Evolutionary conservation across 805 yeast genomes (phyloP).

Genomic region (Ogataea populi-albae): DNA sequence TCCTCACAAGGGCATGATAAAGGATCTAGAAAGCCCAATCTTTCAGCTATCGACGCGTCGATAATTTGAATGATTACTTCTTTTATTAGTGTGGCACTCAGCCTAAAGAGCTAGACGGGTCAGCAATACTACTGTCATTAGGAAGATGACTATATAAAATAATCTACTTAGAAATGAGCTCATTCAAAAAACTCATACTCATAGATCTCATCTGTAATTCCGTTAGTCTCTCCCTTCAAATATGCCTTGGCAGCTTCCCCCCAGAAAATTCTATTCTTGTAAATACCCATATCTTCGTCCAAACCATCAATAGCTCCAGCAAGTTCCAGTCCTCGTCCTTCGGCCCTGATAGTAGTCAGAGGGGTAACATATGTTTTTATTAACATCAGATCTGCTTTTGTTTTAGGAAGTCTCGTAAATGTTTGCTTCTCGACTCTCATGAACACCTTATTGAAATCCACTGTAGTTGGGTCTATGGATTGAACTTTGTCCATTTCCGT

Average conservation of each 20-base stretch:
- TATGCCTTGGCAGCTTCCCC: slow-evolving; percentile 58
- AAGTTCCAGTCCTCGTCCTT: slow-evolving; percentile 45
- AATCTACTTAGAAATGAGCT: too few species aligned
- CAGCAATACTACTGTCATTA: too few species aligned
- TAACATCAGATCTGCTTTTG: slow-evolving; percentile 47
- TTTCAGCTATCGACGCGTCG: too few species aligned
- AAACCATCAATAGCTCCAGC: slow-evolving; percentile 63
- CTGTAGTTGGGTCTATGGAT: slow-evolving; percentile 31
- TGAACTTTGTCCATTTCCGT: slow-evolving; percentile 35
- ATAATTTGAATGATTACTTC: too few species aligned
- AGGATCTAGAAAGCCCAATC: too few species aligned
- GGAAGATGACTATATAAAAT: too few species aligned
- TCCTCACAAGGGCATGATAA: too few species aligned
- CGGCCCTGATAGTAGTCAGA: slow-evolving; percentile 42
- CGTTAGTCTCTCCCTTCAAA: slow-evolving; percentile 37
- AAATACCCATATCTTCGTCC: slow-evolving; percentile 54
- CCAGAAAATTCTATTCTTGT: slow-evolving; percentile 67
- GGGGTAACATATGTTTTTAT: slow-evolving; percentile 60
- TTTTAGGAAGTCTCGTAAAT: slow-evolving; percentile 49
- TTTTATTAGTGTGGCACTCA: too few species aligned
- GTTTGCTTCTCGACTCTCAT: slow-evolving; percentile 60
- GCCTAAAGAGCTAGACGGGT: too few species aligned
- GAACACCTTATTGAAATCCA: slow-evolving; percentile 48
- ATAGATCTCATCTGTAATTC: slow-evolving; percentile 27
- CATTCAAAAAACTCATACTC: slow-evolving; percentile 45